Conservation (phyloP, 352 stramenopile species). For the Phytophthora idaei region DNA sequence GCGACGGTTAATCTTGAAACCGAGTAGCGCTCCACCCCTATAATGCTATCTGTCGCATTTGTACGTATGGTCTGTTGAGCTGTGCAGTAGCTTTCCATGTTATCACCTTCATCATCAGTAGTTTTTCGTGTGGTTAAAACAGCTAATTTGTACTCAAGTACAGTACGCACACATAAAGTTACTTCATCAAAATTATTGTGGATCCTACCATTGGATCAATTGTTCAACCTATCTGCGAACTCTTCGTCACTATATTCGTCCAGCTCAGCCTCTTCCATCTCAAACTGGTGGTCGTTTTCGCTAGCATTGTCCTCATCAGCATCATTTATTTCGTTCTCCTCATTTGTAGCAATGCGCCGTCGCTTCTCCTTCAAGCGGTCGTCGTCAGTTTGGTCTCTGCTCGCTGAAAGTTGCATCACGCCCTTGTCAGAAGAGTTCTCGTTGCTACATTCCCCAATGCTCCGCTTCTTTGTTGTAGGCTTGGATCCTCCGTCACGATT, state of each 20-base stretch:
- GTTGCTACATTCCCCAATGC: not conserved
- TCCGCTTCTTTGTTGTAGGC: conserved; percentile 9
- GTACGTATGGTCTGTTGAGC: conserved; percentile 45
- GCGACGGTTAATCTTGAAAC: conserved; percentile 45
- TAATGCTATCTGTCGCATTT: conserved; percentile 22
- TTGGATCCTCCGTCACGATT: conserved; percentile 11
- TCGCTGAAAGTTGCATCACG: not conserved
- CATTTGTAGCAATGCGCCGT: conserved; percentile 13
- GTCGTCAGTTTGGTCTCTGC: conserved; percentile 7
- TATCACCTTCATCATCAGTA: no score
- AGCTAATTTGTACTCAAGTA: not conserved
- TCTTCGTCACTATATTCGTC: conserved; percentile 30
- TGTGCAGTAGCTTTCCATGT: no score
- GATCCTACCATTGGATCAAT: conserved; percentile 8
- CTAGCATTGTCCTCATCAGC: conserved; percentile 17
- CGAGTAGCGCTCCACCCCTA: conserved; percentile 7
- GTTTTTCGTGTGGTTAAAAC: not conserved
- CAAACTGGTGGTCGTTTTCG: conserved; percentile 33
- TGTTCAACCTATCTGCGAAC: conserved; percentile 29
- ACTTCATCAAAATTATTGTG: conserved; percentile 5
- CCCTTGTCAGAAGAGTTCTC: conserved; percentile 1
- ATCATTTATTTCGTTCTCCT: conserved; percentile 18
- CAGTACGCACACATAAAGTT: no score
- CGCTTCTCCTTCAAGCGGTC: conserved; percentile 22
- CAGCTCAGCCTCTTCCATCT: conserved; percentile 36